These are phyloP conservation scores for Syncephalastrum sp. DNA, from an alignment of 371 early-diverging fungal genomes.

Conservation along the genomic window DNA sequence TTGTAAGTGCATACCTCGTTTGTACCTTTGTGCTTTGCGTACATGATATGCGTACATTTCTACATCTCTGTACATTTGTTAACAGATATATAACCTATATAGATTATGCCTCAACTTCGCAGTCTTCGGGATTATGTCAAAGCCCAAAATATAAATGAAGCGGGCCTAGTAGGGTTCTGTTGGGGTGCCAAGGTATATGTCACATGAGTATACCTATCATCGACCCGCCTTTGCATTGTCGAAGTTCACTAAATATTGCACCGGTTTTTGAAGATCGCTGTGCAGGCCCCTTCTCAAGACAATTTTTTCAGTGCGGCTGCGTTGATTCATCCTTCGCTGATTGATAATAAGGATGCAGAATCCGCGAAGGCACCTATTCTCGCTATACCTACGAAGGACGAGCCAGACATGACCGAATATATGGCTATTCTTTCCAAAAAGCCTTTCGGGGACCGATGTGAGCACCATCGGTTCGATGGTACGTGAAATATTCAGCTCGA, in stretches of 20 bases:
- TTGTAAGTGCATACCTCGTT: slow-evolving; percentile 7
- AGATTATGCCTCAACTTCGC: slow-evolving; percentile 32
- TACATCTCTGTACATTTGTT: not conserved
- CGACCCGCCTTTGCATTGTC: no score
- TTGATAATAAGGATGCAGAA: slow-evolving; percentile 52
- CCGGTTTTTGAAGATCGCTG: slow-evolving; percentile 26
- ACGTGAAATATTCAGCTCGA: not conserved
- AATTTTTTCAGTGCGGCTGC: slow-evolving; percentile 52
- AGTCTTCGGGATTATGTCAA: slow-evolving; percentile 40
- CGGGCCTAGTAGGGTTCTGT: slow-evolving; percentile 65
- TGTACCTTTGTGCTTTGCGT: no score
- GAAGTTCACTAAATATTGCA: no score
- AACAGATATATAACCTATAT: not conserved
- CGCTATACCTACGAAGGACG: slow-evolving; percentile 61
- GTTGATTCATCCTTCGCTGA: slow-evolving; percentile 61
- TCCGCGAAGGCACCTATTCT: slow-evolving; percentile 58
- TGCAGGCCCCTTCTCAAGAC: slow-evolving; percentile 21
- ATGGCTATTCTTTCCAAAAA: slow-evolving; percentile 48
- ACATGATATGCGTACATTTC: not conserved
- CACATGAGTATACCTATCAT: not conserved
- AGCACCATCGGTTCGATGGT: slow-evolving; percentile 60
- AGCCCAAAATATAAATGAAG: slow-evolving; percentile 35
- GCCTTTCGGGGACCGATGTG: slow-evolving; percentile 54
- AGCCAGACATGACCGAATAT: slow-evolving; percentile 58
- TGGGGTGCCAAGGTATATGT: slow-evolving; percentile 58